Percentiles rank a stretch among this genome's conserved stretches.
Conservation (phyloP, 768 basidiomycete species). For the Amanita subjunquillea region DNA sequence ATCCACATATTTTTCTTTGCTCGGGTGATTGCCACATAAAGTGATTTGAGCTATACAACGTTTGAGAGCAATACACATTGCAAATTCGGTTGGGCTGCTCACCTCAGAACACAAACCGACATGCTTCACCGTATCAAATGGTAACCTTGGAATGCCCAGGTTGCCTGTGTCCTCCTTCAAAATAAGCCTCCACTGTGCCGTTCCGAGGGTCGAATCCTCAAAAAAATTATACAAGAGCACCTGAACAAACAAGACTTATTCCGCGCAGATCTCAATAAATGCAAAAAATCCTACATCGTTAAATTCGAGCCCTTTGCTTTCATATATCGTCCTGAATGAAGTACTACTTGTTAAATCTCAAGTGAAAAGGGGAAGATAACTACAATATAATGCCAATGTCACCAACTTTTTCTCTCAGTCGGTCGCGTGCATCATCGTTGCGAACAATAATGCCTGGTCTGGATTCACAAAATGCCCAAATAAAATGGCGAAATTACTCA, state of each 20-base stretch:
- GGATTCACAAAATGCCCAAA: background rate
- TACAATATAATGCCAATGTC: constrained; percentile 52
- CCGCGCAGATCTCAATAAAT: background rate
- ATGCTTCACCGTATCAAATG: constrained; percentile 39
- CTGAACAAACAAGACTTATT: constrained; percentile 20
- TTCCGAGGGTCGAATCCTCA: constrained; percentile 42
- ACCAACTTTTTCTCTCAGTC: constrained; percentile 41
- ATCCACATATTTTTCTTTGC: constrained; percentile 66
- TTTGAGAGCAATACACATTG: background rate
- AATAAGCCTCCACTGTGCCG: constrained; percentile 51
- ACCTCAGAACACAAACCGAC: constrained; percentile 53
- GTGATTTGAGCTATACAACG: constrained; percentile 41
- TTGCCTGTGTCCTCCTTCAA: constrained; percentile 26
- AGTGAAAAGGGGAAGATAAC: constrained; percentile 9
- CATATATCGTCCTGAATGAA: constrained; percentile 38
- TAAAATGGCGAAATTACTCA: constrained; percentile 13
- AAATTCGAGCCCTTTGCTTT: constrained; percentile 61
- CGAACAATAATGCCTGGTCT: constrained; percentile 59
- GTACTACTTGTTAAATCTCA: background rate
- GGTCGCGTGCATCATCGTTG: constrained; percentile 38
- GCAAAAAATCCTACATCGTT: constrained; percentile 35
- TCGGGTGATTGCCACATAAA: constrained; percentile 65
- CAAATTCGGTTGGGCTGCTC: constrained; percentile 5
- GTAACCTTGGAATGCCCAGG: constrained; percentile 19
- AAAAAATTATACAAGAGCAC: constrained; percentile 73